Base-by-base conservation (phyloP, 2,329 filamentous ascomycete genomes). In the Sporothrix brunneoviolacea region DNA sequence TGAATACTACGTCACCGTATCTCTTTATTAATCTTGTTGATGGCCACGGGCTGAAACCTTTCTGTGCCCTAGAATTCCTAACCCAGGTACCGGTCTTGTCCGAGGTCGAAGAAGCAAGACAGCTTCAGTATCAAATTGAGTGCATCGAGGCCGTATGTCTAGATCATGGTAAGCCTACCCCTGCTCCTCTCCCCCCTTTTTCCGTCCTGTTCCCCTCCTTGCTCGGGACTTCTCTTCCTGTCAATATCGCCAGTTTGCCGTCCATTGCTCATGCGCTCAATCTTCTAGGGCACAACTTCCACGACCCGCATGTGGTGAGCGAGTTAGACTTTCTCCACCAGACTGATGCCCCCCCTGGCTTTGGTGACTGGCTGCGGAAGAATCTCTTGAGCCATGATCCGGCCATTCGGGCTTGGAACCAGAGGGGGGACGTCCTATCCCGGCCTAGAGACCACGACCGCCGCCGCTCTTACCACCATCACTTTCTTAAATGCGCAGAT, bases 81-180 rank as follows among this genome's bases (percentile, higher is more conserved):
- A 62, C 65, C 38, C 64, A 63, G 54, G 60, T 74, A 42, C 70
- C 72, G 21, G 65, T 70, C 55, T 63, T 79, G 49, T 80, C 75
- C 48, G 74, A 79, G 55, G 68, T 72, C 21, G 77, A 81, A 62
- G 78, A 81, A 61, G 77, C 77, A 22, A 70, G 77, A 50, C 68
- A 70, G 33, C 64, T 80, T 48, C 77, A 81, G 61, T 77, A 80
- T 58, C 73, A 73, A 56, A 80, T 77, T 64, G 77, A 81, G 64
- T 78, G 75, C 61, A 72, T 81, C 49, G 76, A 80, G 59, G 68
- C 68, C 46, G 71, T 70, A 50, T 75, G 76, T 58, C 61, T 76
- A 54, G 70, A 74, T 16, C 64, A 71, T 64, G 72, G 72, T 75
- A 67, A 41, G 69, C 13, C 8, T 5, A 4, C 10, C 24, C 6